phyloP scores from a whole-genome alignment of 2,329 filamentous ascomycete species.

The Aspergillus ibericus region DNA sequence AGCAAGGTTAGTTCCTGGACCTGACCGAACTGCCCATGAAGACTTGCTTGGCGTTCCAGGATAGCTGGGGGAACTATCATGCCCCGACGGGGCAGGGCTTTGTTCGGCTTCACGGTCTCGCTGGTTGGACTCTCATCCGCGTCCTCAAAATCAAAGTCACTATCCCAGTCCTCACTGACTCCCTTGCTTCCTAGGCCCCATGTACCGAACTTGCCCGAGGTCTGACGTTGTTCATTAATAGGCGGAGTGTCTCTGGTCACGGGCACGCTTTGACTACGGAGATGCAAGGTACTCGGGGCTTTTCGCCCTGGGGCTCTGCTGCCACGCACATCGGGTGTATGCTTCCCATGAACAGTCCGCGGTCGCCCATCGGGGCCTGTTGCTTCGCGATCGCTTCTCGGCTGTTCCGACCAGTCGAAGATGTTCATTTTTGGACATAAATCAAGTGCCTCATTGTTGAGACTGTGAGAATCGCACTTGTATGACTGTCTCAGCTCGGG shows the following conservation, averaged over 20 bases:
- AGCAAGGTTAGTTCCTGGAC: slow-evolving; percentile 64
- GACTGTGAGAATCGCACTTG: slow-evolving; percentile 15
- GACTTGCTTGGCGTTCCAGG: slow-evolving; percentile 63
- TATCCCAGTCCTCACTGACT: slow-evolving; percentile 68
- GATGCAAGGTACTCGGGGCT: slow-evolving; percentile 59
- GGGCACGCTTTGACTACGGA: slow-evolving; percentile 67
- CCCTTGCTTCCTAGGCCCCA: slow-evolving; percentile 68
- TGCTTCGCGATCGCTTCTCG: slow-evolving; percentile 54
- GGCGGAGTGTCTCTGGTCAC: slow-evolving; percentile 53
- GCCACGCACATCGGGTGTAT: slow-evolving; percentile 56
- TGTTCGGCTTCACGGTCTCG: slow-evolving; percentile 41
- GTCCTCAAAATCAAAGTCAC: slow-evolving; percentile 66
- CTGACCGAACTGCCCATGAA: slow-evolving; percentile 64
- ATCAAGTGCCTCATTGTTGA: slow-evolving; percentile 27
- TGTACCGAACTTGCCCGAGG: slow-evolving; percentile 61
- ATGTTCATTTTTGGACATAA: slow-evolving; percentile 54
- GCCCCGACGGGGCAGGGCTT: slow-evolving; percentile 27
- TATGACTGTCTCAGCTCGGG: slow-evolving; percentile 8
- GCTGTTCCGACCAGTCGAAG: slow-evolving; percentile 66
- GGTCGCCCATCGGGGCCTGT: slow-evolving; percentile 57
- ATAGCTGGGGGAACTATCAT: slow-evolving; percentile 61
- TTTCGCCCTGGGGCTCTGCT: slow-evolving; percentile 60
- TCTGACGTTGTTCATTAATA: slow-evolving; percentile 51
- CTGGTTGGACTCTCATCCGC: slow-evolving; percentile 44
- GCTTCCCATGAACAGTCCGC: slow-evolving; percentile 64